Evolutionary conservation across 1,139 yeast genomes (phyloP).

Genomic region (Candida sojae): DNA sequence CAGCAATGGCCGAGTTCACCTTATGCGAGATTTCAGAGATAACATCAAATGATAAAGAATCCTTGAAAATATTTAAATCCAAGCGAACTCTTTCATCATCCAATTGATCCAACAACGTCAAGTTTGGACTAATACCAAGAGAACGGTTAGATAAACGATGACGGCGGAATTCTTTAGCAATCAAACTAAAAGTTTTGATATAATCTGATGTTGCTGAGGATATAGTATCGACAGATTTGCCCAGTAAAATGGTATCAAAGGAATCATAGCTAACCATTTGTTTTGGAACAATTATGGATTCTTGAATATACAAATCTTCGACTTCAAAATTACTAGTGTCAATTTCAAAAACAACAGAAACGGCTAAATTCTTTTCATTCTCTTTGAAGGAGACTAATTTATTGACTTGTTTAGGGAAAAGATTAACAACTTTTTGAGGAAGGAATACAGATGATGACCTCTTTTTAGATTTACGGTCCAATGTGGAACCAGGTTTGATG

Average conservation of each 20-base stretch:
- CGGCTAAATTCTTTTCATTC: constrained; percentile 61
- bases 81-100: constrained; percentile 83
- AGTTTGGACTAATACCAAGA: constrained; percentile 53
- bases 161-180: constrained; percentile 72
- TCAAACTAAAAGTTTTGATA: constrained; percentile 61
- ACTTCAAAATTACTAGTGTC: constrained; percentile 75
- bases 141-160: constrained; percentile 60
- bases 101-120: constrained; percentile 74
- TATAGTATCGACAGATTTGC: constrained; percentile 30
- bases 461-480: constrained; percentile 90
- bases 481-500: constrained; percentile 67
- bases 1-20: constrained; percentile 86
- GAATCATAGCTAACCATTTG: constrained; percentile 52
- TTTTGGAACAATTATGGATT: constrained; percentile 67
- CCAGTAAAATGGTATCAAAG: constrained; percentile 51
- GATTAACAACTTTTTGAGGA: constrained; percentile 73
- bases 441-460: constrained; percentile 87
- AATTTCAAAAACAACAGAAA: constrained; percentile 83
- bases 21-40: constrained; percentile 77
- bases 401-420: constrained; percentile 70
- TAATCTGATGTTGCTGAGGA: constrained; percentile 68
- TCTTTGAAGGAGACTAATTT: constrained; percentile 63
- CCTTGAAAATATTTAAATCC: constrained; percentile 72
- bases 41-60: constrained; percentile 57
- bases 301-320: constrained; percentile 77